phyloP scores from a whole-genome alignment of 441 rosid species.

The Raphanus hybrid region DNA sequence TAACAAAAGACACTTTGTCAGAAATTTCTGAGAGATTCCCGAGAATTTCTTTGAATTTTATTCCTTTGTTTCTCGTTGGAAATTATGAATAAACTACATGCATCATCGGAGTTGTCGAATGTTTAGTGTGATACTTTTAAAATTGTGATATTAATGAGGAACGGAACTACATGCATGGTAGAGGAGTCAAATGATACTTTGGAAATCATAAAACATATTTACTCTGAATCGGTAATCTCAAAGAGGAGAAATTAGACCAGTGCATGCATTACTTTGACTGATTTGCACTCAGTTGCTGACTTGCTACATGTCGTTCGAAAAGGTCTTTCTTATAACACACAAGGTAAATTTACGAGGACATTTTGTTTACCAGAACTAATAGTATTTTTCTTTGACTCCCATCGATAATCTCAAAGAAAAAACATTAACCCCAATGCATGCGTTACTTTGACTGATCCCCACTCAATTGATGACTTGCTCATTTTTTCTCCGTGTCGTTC shows the following conservation, averaged over 20 bases:
- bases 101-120: background rate
- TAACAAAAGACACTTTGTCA: background rate
- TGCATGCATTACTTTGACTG: background rate
- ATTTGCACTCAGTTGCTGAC: slow-evolving; percentile 21
- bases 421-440: background rate
- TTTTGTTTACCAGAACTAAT: background rate
- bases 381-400: background rate
- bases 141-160: background rate
- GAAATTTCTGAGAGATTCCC: background rate
- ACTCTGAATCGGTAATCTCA: background rate
- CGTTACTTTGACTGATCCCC: slow-evolving; percentile 15
- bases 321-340: background rate
- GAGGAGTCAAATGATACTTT: background rate
- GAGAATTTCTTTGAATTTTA: background rate
- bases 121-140: background rate
- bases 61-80: background rate
- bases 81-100: background rate
- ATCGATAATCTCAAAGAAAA: background rate
- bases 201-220: background rate
- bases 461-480: slow-evolving; percentile 18
- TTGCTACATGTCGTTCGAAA: slow-evolving; percentile 20
- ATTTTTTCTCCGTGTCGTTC: slow-evolving; percentile 10
- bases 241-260: background rate
- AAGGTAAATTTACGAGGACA: background rate
- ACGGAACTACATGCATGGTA: background rate